Evolutionary conservation across 2,329 filamentous ascomycete species (phyloP), one percentile per base, ranked within the genome.

Genomic region (Diaporthe australafricana): DNA sequence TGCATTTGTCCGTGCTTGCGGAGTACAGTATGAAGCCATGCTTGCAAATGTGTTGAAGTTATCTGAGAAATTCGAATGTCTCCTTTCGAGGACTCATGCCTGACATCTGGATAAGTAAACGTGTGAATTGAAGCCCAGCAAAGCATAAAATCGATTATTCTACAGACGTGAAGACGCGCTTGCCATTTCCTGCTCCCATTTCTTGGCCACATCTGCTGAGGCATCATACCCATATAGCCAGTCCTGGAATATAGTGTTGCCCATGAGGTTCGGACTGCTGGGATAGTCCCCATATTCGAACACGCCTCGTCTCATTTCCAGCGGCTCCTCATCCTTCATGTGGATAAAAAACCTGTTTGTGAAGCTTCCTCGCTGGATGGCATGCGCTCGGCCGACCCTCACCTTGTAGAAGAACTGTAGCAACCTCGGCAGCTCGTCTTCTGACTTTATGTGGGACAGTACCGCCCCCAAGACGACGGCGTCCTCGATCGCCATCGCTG

Each of bases 401-500:
- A 62, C 42, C 32, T 40, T n/a, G 42, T 72, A 72, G 35, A 72
- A 72, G 71, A 72, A 72, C 5, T 70, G 50, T 40, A 72, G 50
- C 20, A 72, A 50, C 0, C 32, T 9, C 5, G 60, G 66, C 5
- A 72, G 57, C 27, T 70, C 50, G 1, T 52, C 50, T n/a, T 47
- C 32, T 8, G 38, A 56, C 30, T 40, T n/a, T 3, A 66, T 40
- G 17, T 60, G 67, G 14, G 71, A 70, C 11, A 72, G 27, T 4
- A 30, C 67, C 0, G 48, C 67, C 3, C 75, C 75, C 2, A 78
- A 73, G 6, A 78, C 68, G 17, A 73, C 74, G 0, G 74, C 75
- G 20, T 78, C 77, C 27, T 78, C 77, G 4, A 79, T 74, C 2
- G 75, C 76, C 74, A 75, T 73, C 1, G 73, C 77, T 1, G 75